phyloP scores from a whole-genome alignment of 148 eudicot genomes.

The Beta vulgaris region DNA sequence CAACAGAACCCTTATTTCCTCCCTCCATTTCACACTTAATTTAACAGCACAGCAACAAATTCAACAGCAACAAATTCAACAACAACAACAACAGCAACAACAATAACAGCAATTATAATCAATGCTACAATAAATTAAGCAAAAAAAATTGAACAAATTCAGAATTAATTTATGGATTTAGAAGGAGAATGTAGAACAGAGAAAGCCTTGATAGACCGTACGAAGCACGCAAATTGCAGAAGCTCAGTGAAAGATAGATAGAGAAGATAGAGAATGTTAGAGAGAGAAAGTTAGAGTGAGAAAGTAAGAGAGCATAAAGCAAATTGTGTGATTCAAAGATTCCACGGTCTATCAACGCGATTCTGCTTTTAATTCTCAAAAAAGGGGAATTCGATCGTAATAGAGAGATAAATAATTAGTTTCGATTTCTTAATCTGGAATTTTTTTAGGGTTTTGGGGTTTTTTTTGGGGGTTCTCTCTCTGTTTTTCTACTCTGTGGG shows the following conservation, averaged over 20 bases:
- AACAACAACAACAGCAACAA: neutral
- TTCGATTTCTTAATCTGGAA: neutral
- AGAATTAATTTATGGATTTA: neutral
- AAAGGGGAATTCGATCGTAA: neutral
- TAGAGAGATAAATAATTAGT: neutral
- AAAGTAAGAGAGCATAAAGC: conserved; percentile 27
- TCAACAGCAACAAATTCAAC: neutral
- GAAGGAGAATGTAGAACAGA: conserved; percentile 28
- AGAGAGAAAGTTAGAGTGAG: conserved; percentile 15
- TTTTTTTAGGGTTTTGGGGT: conserved; percentile 6
- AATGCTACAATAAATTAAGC: neutral
- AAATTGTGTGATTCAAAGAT: conserved; percentile 72
- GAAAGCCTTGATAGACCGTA: conserved; percentile 81
- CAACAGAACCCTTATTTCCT: conserved; percentile 27
- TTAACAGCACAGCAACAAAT: neutral
- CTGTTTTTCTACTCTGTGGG: neutral
- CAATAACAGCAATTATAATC: neutral
- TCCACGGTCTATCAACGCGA: conserved; percentile 87
- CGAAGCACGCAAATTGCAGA: conserved; percentile 69
- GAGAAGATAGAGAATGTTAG: neutral
- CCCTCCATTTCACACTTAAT: conserved; percentile 8
- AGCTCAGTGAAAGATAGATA: neutral
- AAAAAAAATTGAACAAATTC: neutral
- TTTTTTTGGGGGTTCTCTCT: neutral
- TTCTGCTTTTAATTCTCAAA: conserved; percentile 45